These are phyloP conservation scores for Lipomyces lipofer DNA, from an alignment of 805 yeast species.

Conservation along the genomic window DNA sequence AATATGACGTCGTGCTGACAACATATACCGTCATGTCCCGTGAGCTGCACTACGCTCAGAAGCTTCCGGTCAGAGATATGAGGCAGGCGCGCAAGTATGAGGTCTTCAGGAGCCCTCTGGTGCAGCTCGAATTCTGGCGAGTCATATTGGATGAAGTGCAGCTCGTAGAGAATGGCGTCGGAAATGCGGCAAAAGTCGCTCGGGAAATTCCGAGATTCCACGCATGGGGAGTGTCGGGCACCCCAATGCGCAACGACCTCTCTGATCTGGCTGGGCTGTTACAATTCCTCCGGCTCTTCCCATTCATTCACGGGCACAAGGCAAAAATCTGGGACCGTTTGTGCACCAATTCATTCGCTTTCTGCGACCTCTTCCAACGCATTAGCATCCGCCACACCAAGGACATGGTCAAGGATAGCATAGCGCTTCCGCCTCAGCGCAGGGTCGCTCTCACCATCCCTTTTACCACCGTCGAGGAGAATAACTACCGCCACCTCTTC, in stretches of 20 bases:
- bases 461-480: constrained; percentile 80
- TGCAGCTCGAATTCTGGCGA: constrained; percentile 82
- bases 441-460: constrained; percentile 69
- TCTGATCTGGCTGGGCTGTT: constrained; percentile 71
- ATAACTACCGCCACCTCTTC: constrained; percentile 68
- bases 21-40: constrained; percentile 69
- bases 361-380: constrained; percentile 53
- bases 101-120: constrained; percentile 61
- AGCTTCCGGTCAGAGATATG: constrained; percentile 52
- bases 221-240: constrained; percentile 97
- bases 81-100: constrained; percentile 31
- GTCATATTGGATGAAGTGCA: constrained; percentile 93
- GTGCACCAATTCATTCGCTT: constrained; percentile 44
- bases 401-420: constrained; percentile 74
- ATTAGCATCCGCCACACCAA: constrained; percentile 80
- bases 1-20: constrained; percentile 76
- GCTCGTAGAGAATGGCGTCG: constrained; percentile 73
- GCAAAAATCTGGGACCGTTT: constrained; percentile 46
- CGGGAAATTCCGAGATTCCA: constrained; percentile 78
- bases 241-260: constrained; percentile 72
- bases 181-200: constrained; percentile 80
- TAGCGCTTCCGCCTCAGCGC: constrained; percentile 74
- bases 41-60: constrained; percentile 81
- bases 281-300: constrained; percentile 64
- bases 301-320: constrained; percentile 51